Conservation (phyloP, 2,329 filamentous ascomycete genomes). For the Cercospora sp. region DNA sequence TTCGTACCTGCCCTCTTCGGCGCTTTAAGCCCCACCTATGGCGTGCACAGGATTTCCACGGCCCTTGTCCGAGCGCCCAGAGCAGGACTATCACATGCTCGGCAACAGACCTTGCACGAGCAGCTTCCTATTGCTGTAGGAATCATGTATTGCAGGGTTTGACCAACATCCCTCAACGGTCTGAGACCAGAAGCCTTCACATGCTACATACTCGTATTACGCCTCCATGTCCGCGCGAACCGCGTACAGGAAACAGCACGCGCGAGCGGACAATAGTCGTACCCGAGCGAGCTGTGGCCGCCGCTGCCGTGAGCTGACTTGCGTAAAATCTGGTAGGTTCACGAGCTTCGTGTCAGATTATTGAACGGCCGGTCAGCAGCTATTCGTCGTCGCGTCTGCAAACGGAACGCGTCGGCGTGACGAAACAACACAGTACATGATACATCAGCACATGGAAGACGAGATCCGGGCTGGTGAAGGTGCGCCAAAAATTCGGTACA, state of each 20-base stretch:
- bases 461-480: neutral
- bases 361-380: neutral
- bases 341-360: neutral
- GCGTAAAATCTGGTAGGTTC: neutral
- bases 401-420: neutral
- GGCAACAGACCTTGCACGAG: neutral
- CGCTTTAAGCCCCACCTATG: slow-evolving; percentile 2
- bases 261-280: neutral
- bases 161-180: neutral
- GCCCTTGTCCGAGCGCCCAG: neutral
- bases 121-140: neutral
- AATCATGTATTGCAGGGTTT: neutral
- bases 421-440: neutral
- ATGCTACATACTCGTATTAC: neutral
- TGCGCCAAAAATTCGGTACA: slow-evolving; percentile 4
- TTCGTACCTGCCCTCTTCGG: slow-evolving; percentile 13
- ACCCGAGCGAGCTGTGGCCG: neutral
- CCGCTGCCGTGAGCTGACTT: neutral
- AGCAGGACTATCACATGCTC: slow-evolving; percentile 1
- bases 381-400: neutral
- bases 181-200: neutral
- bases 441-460: slow-evolving; percentile 3
- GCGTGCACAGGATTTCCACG: neutral
- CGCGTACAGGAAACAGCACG: neutral
- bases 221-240: neutral